A percentile compares a stretch with the other conserved stretches of the same genome.
These are phyloP conservation scores for Beauveria scarabaeidicola DNA, from an alignment of 2,329 filamentous ascomycete genomes.

Conservation along the genomic window DNA sequence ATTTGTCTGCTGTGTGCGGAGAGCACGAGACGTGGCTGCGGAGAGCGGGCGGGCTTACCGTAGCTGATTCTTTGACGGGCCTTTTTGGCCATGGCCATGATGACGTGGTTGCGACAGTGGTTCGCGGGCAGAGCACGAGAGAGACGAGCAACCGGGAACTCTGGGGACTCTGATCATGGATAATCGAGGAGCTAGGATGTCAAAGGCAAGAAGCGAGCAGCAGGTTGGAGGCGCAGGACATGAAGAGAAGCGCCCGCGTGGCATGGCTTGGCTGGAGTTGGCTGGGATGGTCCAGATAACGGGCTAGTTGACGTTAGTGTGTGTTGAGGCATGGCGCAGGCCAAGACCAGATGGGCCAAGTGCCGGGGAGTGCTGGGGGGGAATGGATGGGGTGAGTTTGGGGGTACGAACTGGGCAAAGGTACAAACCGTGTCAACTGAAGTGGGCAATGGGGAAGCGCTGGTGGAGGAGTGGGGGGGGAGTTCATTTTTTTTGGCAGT, in stretches of 20 bases:
- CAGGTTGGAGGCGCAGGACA: background rate
- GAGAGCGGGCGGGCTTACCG: slow-evolving; percentile 33
- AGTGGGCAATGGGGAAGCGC: background rate
- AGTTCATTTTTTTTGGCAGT: background rate
- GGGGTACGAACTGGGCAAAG: background rate
- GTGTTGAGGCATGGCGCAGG: slow-evolving; percentile 1
- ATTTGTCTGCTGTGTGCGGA: slow-evolving; percentile 10
- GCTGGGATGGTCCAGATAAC: background rate
- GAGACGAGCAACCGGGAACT: background rate
- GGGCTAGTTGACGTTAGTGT: background rate
- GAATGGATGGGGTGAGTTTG: background rate
- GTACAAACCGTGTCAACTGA: too few relatives aligned
- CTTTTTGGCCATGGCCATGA: slow-evolving; percentile 52
- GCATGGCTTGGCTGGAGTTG: slow-evolving; percentile 9
- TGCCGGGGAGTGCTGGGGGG: background rate
- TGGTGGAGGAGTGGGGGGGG: background rate
- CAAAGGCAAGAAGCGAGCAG: background rate
- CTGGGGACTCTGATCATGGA: background rate
- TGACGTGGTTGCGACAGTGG: slow-evolving; percentile 1
- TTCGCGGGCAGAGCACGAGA: background rate
- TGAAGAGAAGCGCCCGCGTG: slow-evolving; percentile 6
- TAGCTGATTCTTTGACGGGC: slow-evolving; percentile 63
- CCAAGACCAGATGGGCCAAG: background rate
- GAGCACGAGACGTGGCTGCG: slow-evolving; percentile 7
- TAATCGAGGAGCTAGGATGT: background rate